Evolutionary conservation across 139 green algal genomes (phyloP), one percentile per base, ranked within the genome.

Genomic region (Mesotaenium endlicherianum): DNA sequence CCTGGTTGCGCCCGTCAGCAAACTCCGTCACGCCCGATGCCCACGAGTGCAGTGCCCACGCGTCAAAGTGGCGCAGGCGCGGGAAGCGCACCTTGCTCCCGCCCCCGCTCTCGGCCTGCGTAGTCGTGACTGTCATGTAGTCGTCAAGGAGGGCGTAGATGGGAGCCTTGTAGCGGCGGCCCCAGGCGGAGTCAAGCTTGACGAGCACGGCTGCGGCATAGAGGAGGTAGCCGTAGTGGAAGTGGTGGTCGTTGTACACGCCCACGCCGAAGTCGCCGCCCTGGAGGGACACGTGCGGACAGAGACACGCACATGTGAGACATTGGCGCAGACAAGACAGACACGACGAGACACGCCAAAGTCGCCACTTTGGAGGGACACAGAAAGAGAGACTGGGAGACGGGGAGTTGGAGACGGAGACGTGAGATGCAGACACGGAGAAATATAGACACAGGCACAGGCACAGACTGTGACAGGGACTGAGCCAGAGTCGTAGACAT

Each of bases 231-330:
- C 88, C 88, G 50, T 91, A 91, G 55, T 91, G 86, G 3, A 76
- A 91, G 57, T 91, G 82, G 60, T 91, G 88, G 86, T 91, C 88
- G 77, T 91, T 91, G 87, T 91, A 91, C 26, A 76, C n/a, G 5
- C 44, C 47, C 38, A 82, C 71, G 3, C 87, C 88, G 77, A 88
- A 91, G 68, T 84, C 77, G 2, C 31, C 77, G 38, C 45, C 53
- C 77, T 84, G 57, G 30, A 77, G 41, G 11, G 60, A 74, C 6
- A 74, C 36, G 14, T 30, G 11, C 8, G 38, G 38, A 14, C 6
- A 14, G 60, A 14, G 60, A 14, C 6, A 49, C 20, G 20, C 53
- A 64, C 53, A 64, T 64, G 26, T 34, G 26, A 26, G 26, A 34
- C 53, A 26, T 64, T 64, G 26, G 53, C 26, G 26, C 53, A 64